Conservation (phyloP, 495 filamentous ascomycete genomes). For the Xanthoparmelia taractica region DNA sequence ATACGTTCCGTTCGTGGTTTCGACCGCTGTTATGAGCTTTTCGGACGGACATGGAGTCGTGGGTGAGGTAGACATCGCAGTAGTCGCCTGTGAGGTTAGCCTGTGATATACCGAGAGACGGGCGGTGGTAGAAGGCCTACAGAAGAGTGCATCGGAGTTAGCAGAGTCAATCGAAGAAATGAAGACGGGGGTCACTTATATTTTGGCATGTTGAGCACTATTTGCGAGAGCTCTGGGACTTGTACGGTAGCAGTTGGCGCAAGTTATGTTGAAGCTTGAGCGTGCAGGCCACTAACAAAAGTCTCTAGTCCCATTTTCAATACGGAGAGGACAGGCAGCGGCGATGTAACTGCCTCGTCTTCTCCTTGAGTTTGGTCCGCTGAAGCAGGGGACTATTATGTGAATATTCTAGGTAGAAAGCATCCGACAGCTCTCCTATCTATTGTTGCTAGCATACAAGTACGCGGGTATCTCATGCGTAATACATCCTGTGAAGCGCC, state of each 20-base stretch:
- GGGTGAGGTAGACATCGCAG: conserved; percentile 99
- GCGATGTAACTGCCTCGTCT: not conserved
- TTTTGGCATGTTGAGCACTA: conserved; percentile 61
- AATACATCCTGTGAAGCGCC: not conserved
- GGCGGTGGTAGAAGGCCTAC: conserved; percentile 42
- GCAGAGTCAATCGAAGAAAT: conserved; percentile 26
- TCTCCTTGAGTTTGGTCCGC: not conserved
- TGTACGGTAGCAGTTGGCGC: conserved; percentile 4
- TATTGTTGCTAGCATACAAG: conserved; percentile 12
- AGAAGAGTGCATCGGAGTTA: conserved; percentile 59
- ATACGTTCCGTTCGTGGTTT: conserved; percentile 93
- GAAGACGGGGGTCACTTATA: conserved; percentile 50
- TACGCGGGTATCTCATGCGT: conserved; percentile 13
- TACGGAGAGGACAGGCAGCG: not conserved
- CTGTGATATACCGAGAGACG: conserved; percentile 9
- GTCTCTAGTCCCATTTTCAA: not conserved
- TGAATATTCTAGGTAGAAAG: not conserved
- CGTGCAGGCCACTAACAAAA: too few species aligned
- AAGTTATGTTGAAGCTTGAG: conserved; percentile 5
- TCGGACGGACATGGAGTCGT: conserved; percentile 98
- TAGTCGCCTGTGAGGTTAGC: conserved; percentile 66
- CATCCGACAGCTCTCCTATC: not conserved
- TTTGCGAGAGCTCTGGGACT: not conserved
- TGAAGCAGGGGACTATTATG: not conserved
- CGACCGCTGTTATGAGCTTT: conserved; percentile 96